Evolutionary conservation across 2,329 filamentous ascomycete species (phyloP).

Genomic region (Monosporascus sp.): DNA sequence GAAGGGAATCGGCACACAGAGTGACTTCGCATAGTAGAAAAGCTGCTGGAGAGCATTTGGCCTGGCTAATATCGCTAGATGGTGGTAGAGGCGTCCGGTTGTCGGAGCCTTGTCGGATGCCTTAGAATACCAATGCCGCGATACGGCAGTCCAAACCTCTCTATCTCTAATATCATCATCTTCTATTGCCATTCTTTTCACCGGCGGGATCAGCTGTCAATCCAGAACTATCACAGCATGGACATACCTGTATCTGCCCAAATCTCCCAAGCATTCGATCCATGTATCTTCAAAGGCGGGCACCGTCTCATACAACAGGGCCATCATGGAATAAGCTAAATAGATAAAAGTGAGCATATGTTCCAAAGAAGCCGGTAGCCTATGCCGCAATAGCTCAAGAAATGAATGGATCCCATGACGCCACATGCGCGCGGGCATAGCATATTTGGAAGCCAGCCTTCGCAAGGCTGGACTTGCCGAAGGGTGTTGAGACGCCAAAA

Average conservation of each 20-base stretch:
- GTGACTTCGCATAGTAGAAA: slow-evolving; percentile 65
- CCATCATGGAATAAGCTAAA: slow-evolving; percentile 84
- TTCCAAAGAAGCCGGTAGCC: slow-evolving; percentile 70
- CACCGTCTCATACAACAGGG: slow-evolving; percentile 78
- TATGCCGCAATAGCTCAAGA: slow-evolving; percentile 68
- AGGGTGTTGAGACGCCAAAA: slow-evolving; percentile 81
- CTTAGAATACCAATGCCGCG: slow-evolving; percentile 77
- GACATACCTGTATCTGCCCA: slow-evolving; percentile 61
- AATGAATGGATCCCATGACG: slow-evolving; percentile 84
- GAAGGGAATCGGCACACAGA: slow-evolving; percentile 65
- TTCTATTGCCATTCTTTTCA: slow-evolving; percentile 76
- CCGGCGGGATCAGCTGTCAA: slow-evolving; percentile 8
- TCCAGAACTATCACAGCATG: not conserved
- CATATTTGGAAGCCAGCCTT: slow-evolving; percentile 70
- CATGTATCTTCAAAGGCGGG: slow-evolving; percentile 80
- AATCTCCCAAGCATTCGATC: slow-evolving; percentile 87
- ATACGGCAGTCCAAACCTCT: slow-evolving; percentile 77
- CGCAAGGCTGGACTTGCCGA: slow-evolving; percentile 64
- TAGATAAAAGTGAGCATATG: slow-evolving; percentile 93
- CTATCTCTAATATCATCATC: slow-evolving; percentile 69
- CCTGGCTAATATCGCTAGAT: slow-evolving; percentile 72
- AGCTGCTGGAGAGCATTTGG: slow-evolving; percentile 66
- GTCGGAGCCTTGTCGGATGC: slow-evolving; percentile 71
- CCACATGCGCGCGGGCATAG: slow-evolving; percentile 94
- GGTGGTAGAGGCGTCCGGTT: slow-evolving; percentile 78